Evolutionary conservation across 2,329 filamentous ascomycete genomes (phyloP).

Genomic region (Aaosphaeria arxii): DNA sequence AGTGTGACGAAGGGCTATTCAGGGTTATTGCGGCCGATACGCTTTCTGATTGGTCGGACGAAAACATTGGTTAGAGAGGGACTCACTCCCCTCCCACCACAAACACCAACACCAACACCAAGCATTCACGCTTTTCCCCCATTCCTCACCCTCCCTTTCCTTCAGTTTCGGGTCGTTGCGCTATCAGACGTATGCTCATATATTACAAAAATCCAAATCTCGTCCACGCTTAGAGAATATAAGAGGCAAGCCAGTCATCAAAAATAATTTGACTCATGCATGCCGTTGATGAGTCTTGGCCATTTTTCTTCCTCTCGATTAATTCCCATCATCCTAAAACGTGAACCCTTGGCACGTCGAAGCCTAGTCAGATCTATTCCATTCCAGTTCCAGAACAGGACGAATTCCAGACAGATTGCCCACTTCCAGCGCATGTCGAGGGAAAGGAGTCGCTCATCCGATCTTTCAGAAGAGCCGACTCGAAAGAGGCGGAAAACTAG

Average conservation of each 20-base stretch:
- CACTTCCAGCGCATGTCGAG: constrained; percentile 29
- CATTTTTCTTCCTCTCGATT: constrained; percentile 22
- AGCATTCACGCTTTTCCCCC: constrained; percentile 4
- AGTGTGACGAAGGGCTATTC: background rate
- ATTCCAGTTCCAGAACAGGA: too few species aligned
- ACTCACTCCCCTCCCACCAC: constrained; percentile 21
- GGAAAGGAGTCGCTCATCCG: constrained; percentile 10
- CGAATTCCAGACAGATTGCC: too few species aligned
- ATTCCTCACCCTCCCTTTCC: background rate
- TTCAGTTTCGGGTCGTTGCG: background rate
- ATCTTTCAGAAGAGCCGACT: constrained; percentile 18
- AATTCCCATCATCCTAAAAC: background rate
- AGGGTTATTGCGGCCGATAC: constrained; percentile 22
- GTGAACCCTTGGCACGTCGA: background rate
- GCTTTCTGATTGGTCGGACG: constrained; percentile 29
- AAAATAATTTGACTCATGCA: constrained; percentile 18
- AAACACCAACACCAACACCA: background rate
- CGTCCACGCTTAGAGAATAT: too few species aligned
- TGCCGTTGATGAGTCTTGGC: constrained; percentile 27
- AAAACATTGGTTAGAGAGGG: background rate
- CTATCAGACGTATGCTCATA: too few species aligned
- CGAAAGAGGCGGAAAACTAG: constrained; percentile 31
- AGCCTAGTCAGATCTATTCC: background rate
- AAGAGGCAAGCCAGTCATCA: too few species aligned
- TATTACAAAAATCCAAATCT: too few species aligned